Percentiles rank a stretch among this genome's conserved stretches.
phyloP scores from a whole-genome alignment of 139 green algal species.

The Chlamydomonas eustigma region DNA sequence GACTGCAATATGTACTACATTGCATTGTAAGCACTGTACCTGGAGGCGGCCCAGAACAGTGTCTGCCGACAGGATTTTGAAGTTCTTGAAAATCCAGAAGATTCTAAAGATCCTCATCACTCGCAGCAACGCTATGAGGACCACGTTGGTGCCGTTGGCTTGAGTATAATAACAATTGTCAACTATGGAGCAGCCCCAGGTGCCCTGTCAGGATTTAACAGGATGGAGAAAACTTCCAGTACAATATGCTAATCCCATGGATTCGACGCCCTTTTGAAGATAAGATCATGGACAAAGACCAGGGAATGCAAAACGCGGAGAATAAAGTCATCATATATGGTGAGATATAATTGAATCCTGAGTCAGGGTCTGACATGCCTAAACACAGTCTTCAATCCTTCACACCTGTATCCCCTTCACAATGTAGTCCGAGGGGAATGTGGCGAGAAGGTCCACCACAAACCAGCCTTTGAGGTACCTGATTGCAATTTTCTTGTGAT shows the following conservation, averaged over 20 bases:
- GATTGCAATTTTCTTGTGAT: conserved; percentile 15
- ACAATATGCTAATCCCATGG: no score
- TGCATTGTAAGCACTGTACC: no score
- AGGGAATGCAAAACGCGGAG: no score
- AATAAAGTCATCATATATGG: no score
- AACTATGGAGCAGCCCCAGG: conserved; percentile 32
- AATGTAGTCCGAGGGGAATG: conserved; percentile 54
- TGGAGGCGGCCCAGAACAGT: conserved; percentile 38
- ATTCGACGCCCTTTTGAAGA: no score
- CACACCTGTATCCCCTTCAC: conserved; percentile 40
- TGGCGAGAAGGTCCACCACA: conserved; percentile 53
- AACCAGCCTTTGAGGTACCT: conserved; percentile 52
- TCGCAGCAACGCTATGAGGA: conserved; percentile 40
- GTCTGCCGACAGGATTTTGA: conserved; percentile 38
- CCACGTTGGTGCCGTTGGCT: neutral
- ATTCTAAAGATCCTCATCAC: conserved; percentile 46
- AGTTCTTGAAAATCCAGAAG: conserved; percentile 56
- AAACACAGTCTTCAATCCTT: neutral
- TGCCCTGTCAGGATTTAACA: conserved; percentile 38
- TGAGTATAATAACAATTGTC: conserved; percentile 3
- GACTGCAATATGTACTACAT: no score
- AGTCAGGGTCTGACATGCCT: neutral
- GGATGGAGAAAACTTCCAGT: no score
- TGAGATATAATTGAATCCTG: no score
- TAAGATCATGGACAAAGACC: no score